A percentile compares a stretch with the other conserved stretches of the same genome.
Conservation (phyloP, 1,284 basidiomycete genomes). For the Afroboletus lepidellus region DNA sequence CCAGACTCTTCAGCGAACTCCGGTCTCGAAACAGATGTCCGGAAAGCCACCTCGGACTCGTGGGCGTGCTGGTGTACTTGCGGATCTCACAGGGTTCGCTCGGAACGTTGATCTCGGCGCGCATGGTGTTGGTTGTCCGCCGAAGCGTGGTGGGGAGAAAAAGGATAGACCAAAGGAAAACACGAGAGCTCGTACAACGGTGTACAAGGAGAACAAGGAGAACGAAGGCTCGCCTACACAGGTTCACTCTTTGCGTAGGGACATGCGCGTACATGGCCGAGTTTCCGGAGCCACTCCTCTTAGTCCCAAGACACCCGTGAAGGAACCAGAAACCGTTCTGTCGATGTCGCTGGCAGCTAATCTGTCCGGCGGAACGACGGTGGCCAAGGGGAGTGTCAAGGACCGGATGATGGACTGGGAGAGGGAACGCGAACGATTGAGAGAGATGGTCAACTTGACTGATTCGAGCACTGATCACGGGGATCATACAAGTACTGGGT, state of each 20-base stretch:
- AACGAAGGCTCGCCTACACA: slow-evolving; percentile 13
- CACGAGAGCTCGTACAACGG: slow-evolving; percentile 5
- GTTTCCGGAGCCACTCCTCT: slow-evolving; percentile 2
- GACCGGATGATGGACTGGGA: slow-evolving; percentile 40
- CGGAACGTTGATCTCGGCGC: slow-evolving; percentile 35
- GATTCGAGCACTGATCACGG: slow-evolving; percentile 24
- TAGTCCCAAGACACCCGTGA: slow-evolving; percentile 7
- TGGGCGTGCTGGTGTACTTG: slow-evolving; percentile 26
- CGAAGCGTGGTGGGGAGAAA: slow-evolving; percentile 16
- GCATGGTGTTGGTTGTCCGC: slow-evolving; percentile 26
- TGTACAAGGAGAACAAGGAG: slow-evolving; percentile 29
- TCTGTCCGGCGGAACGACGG: slow-evolving; percentile 18
- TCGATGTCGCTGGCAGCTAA: slow-evolving; percentile 19
- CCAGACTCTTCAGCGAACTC: slow-evolving; percentile 5
- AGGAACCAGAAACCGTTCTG: slow-evolving; percentile 5
- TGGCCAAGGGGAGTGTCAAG: slow-evolving; percentile 37
- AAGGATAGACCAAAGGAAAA: slow-evolving; percentile 20
- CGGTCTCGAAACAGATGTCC: slow-evolving; percentile 23
- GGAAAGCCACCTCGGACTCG: slow-evolving; percentile 29
- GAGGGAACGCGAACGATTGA: slow-evolving; percentile 34
- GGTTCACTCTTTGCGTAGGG: slow-evolving; percentile 10
- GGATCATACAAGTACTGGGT: slow-evolving; percentile 19
- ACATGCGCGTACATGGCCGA: background rate
- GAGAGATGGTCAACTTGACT: slow-evolving; percentile 29
- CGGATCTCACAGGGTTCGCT: slow-evolving; percentile 32